phyloP scores from a whole-genome alignment of 2,329 filamentous ascomycete species.

The Trichoderma arundinaceum region DNA sequence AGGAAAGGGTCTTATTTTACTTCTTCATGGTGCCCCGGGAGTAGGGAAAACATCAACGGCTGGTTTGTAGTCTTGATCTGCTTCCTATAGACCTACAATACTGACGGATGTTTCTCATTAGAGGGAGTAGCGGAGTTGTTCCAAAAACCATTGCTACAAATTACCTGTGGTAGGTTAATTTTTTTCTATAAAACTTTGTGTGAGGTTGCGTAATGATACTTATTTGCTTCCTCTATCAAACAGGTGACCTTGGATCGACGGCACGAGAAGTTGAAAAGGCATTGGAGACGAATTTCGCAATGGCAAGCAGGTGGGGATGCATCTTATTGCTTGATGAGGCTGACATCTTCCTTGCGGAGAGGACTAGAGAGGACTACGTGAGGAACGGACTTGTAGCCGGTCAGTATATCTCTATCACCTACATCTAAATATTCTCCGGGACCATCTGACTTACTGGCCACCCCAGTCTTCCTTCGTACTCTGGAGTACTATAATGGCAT shows the following conservation, averaged over 20 bases:
- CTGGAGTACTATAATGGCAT: conserved; percentile 47
- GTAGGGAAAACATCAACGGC: conserved; percentile 44
- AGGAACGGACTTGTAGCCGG: conserved; percentile 45
- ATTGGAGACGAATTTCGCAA: conserved; percentile 44
- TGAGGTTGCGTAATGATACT: background rate
- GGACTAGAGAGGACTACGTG: conserved; percentile 34
- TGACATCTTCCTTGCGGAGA: conserved; percentile 39
- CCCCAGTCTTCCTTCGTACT: conserved; percentile 44
- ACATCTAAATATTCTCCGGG: too few species aligned
- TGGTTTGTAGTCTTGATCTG: background rate
- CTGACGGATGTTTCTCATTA: background rate
- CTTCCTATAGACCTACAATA: background rate
- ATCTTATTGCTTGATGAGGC: conserved; percentile 41
- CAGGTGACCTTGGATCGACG: conserved; percentile 23
- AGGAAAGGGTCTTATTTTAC: conserved; percentile 41
- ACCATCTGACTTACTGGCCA: too few species aligned
- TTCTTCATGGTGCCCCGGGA: conserved; percentile 44
- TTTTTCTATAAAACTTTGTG: too few species aligned
- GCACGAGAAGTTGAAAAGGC: conserved; percentile 34
- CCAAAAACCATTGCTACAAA: conserved; percentile 37
- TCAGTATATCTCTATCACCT: background rate
- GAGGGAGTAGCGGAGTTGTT: conserved; percentile 35
- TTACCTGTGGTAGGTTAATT: conserved; percentile 33
- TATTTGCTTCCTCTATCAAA: conserved; percentile 35
- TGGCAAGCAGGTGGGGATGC: conserved; percentile 39